A percentile compares a stretch with the other conserved stretches of the same genome.
phyloP scores from a whole-genome alignment of 2,329 filamentous ascomycete species.

The Colletotrichum sp. region DNA sequence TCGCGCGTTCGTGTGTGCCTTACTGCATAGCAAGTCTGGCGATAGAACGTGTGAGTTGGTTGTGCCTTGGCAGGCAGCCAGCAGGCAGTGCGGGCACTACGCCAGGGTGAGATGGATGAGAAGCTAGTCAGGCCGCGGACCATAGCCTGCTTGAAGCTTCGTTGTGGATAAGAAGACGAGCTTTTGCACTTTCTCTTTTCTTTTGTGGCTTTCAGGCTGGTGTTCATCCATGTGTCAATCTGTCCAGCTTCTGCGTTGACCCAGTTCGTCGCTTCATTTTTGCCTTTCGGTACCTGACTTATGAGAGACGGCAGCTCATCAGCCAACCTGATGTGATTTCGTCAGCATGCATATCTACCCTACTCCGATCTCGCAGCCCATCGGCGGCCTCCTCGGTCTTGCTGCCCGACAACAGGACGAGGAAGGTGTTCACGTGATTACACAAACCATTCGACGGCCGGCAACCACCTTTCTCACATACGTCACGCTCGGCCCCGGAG shows the following conservation, averaged over 20 bases:
- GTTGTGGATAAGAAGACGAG: not conserved
- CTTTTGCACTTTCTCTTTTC: slow-evolving; percentile 2
- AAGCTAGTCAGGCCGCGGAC: not conserved
- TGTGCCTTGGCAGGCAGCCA: not conserved
- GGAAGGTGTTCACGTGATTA: slow-evolving; percentile 27
- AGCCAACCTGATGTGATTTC: not conserved
- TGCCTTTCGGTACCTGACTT: not conserved
- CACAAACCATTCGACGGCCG: slow-evolving; percentile 38
- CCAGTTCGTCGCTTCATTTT: not conserved
- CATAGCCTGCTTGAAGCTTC: slow-evolving; percentile 6
- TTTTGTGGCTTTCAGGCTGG: not conserved
- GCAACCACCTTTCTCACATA: slow-evolving; percentile 41
- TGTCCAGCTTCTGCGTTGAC: not conserved
- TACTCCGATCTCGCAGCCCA: slow-evolving; percentile 6
- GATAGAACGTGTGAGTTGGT: not conserved
- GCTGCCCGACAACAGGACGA: slow-evolving; percentile 10
- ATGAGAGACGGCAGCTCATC: not conserved
- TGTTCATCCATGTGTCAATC: not conserved
- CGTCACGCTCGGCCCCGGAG: slow-evolving; percentile 32
- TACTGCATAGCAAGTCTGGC: not conserved
- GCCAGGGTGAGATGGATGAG: not conserved
- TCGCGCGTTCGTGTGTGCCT: not conserved
- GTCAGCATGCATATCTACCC: slow-evolving; percentile 13
- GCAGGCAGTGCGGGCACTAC: not conserved
- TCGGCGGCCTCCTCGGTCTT: not conserved